A percentile compares a stretch with the other conserved stretches of the same genome.
These are phyloP conservation scores for Cicer chorassanicum DNA, from an alignment of 306 rosid genomes.

Conservation along the genomic window DNA sequence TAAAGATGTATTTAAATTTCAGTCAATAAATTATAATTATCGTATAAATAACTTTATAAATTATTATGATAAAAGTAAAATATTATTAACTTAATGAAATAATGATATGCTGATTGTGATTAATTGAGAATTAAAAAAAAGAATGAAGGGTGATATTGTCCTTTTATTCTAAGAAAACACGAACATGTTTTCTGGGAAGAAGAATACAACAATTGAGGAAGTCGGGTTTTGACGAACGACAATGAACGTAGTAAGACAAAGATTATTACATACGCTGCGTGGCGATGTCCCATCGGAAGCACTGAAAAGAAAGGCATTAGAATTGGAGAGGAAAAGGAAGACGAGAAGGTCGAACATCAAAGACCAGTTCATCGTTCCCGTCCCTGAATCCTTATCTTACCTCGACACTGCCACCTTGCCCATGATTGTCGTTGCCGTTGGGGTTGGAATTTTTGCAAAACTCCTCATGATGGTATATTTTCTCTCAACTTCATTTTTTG, in stretches of 20 bases:
- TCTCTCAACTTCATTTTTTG: not conserved
- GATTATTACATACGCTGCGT: conserved; percentile 45
- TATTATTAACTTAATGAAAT: too few relatives aligned
- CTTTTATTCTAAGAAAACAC: not conserved
- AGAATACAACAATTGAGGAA: not conserved
- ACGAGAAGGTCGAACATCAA: conserved; percentile 43
- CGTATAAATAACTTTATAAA: too few relatives aligned
- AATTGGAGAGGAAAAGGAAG: conserved; percentile 59
- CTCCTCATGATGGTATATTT: conserved; percentile 61
- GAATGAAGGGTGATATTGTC: not conserved
- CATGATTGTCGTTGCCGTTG: conserved; percentile 68
- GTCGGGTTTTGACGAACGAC: not conserved
- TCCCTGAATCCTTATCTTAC: conserved; percentile 69
- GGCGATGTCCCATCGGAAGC: conserved; percentile 22
- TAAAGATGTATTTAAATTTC: too few relatives aligned
- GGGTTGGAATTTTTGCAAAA: conserved; percentile 58
- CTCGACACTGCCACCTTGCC: conserved; percentile 89
- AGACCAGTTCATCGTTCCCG: conserved; percentile 59
- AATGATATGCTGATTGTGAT: too few relatives aligned
- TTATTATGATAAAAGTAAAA: too few relatives aligned
- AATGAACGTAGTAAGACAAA: conserved; percentile 40
- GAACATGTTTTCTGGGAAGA: not conserved
- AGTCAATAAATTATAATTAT: too few relatives aligned
- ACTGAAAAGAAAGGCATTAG: conserved; percentile 50
- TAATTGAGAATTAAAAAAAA: too few relatives aligned